Conservation (phyloP, 2,329 filamentous ascomycete species). For the Xylariaceae sp. region DNA sequence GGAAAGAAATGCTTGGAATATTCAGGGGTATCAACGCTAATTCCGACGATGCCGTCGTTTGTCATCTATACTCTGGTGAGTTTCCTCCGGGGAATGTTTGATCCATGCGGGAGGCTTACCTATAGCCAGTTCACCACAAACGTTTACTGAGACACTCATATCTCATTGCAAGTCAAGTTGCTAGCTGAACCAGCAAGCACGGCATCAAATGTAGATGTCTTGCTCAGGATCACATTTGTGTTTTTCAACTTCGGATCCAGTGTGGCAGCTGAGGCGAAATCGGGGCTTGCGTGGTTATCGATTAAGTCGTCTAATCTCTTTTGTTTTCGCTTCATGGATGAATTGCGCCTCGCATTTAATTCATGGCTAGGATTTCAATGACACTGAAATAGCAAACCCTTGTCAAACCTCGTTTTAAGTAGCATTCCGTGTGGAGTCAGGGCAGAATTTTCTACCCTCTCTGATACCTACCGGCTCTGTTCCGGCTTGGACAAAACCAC, state of each 20-base stretch:
- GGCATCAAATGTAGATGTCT: neutral
- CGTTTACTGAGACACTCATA: neutral
- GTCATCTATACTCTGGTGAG: too few species aligned
- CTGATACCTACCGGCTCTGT: conserved; percentile 7
- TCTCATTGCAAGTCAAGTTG: neutral
- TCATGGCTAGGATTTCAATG: conserved; percentile 10
- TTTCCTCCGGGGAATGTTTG: too few species aligned
- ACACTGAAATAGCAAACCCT: conserved; percentile 12
- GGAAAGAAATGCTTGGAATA: conserved; percentile 10
- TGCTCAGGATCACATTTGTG: neutral
- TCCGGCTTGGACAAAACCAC: neutral
- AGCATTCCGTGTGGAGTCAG: conserved; percentile 23
- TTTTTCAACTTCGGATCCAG: neutral
- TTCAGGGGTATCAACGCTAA: conserved; percentile 1
- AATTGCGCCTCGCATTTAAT: conserved; percentile 15
- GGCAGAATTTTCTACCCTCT: neutral
- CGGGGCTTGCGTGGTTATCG: conserved; percentile 4
- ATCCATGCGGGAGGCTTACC: too few species aligned
- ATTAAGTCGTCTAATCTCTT: conserved; percentile 4
- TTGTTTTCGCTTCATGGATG: conserved; percentile 3
- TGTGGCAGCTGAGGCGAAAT: neutral
- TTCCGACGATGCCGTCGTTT: neutral
- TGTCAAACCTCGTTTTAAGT: conserved; percentile 14
- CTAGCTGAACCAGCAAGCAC: neutral
- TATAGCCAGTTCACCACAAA: too few species aligned